These are phyloP conservation scores for Tuber aestivum DNA, from an alignment of 495 filamentous ascomycete species.

Conservation along the genomic window DNA sequence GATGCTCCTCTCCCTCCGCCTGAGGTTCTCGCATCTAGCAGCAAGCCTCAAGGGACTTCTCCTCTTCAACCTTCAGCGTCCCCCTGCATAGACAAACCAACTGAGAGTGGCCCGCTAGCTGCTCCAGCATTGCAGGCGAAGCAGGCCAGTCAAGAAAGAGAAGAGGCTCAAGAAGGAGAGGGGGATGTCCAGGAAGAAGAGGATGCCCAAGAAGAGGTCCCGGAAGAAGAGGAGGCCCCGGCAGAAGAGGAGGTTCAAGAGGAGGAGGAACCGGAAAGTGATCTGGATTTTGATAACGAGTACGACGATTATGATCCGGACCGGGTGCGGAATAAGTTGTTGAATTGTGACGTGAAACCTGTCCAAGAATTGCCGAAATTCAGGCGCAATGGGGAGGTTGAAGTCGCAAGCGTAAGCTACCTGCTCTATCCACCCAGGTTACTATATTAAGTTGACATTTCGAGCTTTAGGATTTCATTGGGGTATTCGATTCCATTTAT, in stretches of 20 bases:
- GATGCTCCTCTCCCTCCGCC: constrained; percentile 3
- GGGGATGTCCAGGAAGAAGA: constrained; percentile 50
- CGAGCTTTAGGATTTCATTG: constrained; percentile 59
- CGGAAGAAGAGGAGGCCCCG: constrained; percentile 43
- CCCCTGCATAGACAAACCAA: constrained; percentile 5
- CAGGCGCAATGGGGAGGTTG: constrained; percentile 31
- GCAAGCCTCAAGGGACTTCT: neutral
- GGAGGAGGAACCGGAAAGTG: constrained; percentile 53
- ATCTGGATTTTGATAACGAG: constrained; percentile 41
- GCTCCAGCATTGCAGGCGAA: constrained; percentile 17
- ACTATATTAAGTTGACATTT: constrained; percentile 43
- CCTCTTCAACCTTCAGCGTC: constrained; percentile 6
- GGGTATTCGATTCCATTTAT: constrained; percentile 67
- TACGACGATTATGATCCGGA: constrained; percentile 58
- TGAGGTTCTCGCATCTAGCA: neutral
- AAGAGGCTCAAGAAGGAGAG: constrained; percentile 26
- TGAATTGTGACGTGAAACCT: constrained; percentile 39
- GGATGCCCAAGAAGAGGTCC: no score
- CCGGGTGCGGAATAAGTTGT: constrained; percentile 54
- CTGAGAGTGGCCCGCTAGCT: constrained; percentile 35
- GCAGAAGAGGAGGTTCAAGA: constrained; percentile 47
- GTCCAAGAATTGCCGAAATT: constrained; percentile 32
- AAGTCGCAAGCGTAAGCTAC: constrained; percentile 48
- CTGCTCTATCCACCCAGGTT: neutral
- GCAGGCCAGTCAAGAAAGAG: constrained; percentile 42